Conservation (phyloP, 1,139 yeast genomes). For the Arxiozyma slooffiae region DNA sequence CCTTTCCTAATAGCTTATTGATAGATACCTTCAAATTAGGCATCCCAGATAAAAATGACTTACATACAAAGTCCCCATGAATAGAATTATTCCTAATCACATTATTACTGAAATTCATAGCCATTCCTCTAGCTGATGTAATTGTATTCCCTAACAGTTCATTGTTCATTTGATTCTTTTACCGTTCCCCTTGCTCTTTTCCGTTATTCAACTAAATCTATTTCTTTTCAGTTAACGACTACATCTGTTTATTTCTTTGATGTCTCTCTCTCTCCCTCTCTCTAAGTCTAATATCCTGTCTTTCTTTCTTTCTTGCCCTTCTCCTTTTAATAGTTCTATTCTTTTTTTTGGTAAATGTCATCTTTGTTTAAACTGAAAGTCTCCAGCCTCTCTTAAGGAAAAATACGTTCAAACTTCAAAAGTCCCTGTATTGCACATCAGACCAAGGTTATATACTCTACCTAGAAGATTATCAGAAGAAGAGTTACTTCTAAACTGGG, state of each 20-base stretch:
- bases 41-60: conserved; percentile 69
- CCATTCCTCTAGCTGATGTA: background rate
- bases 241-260: too few species aligned
- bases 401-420: too few species aligned
- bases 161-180: too few species aligned
- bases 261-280: background rate
- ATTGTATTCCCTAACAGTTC: background rate
- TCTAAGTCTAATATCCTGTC: too few species aligned
- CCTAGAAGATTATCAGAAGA: conserved; percentile 1
- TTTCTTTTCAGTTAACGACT: background rate
- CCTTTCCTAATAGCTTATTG: conserved; percentile 46
- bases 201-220: background rate
- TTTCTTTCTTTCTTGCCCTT: background rate
- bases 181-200: too few species aligned
- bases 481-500: conserved; percentile 16
- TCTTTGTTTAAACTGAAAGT: too few species aligned
- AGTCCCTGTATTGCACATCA: too few species aligned
- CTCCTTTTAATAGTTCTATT: too few species aligned
- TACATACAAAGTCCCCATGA: conserved; percentile 54
- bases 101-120: conserved; percentile 43
- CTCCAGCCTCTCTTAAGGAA: too few species aligned
- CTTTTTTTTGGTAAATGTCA: too few species aligned
- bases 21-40: conserved; percentile 60
- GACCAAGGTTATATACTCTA: too few species aligned
- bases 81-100: conserved; percentile 54